Evolutionary conservation across 371 early-diverging fungal species (phyloP).

Genomic region (Mucor ambiguus): DNA sequence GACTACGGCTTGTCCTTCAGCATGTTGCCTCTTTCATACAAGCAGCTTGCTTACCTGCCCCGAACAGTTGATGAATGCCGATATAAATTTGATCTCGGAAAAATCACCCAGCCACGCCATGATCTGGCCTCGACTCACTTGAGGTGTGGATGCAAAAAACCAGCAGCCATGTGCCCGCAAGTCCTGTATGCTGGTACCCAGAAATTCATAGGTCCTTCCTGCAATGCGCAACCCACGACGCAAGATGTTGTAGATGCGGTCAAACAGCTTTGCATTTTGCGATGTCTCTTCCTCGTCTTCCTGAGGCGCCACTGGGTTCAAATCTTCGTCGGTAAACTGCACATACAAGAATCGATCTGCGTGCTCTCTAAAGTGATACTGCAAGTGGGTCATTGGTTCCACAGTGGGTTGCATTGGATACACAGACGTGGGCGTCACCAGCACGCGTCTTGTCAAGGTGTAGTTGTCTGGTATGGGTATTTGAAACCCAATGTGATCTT

Average conservation of each 20-base stretch:
- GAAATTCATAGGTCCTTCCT: slow-evolving; percentile 62
- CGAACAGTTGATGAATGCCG: slow-evolving; percentile 65
- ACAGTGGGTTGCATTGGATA: slow-evolving; percentile 53
- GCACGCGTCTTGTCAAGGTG: slow-evolving; percentile 24
- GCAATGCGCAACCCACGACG: slow-evolving; percentile 60
- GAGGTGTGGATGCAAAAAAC: slow-evolving; percentile 57
- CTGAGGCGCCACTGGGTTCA: slow-evolving; percentile 28
- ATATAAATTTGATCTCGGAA: slow-evolving; percentile 54
- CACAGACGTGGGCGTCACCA: slow-evolving; percentile 63
- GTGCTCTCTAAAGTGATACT: slow-evolving; percentile 49
- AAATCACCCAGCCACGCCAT: slow-evolving; percentile 73
- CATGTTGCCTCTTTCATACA: neutral
- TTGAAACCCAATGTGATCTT: slow-evolving; percentile 12
- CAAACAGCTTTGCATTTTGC: slow-evolving; percentile 34
- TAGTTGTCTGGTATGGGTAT: slow-evolving; percentile 10
- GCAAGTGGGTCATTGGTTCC: slow-evolving; percentile 64
- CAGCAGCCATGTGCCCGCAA: slow-evolving; percentile 71
- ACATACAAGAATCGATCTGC: slow-evolving; percentile 70
- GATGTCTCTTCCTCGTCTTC: slow-evolving; percentile 8
- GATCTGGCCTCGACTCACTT: slow-evolving; percentile 49
- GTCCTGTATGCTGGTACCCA: slow-evolving; percentile 69
- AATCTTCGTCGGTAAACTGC: slow-evolving; percentile 71
- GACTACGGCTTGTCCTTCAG: neutral
- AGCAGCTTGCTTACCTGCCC: slow-evolving; percentile 50
- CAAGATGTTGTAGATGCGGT: slow-evolving; percentile 49